Evolutionary conservation across 2,329 filamentous ascomycete species (phyloP), one percentile per base, ranked within the genome.

Genomic region (Neofusicoccum cordaticola): DNA sequence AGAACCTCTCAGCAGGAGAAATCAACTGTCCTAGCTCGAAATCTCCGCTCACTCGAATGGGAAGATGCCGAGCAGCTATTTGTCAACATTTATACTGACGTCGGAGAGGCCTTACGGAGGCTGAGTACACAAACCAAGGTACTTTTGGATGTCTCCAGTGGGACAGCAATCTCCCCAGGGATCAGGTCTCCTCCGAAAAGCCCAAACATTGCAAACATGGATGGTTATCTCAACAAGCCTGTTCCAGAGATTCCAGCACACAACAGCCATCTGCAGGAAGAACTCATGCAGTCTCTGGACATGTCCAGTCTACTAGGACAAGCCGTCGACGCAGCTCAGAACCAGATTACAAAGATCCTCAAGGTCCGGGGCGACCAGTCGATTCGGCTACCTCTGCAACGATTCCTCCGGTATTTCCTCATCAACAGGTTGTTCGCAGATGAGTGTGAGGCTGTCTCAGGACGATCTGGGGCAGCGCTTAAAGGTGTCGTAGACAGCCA

Each of bases 41-140:
- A 98, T 70, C 80, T 99, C 34, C 88, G 94, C 17, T 88, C 91
- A 0, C 81, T 99, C 66, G 93, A 96, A 62, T 82, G 91, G 1
- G 88, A 90, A 64, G 93, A 96, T 77, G 92, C 93, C 0, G 94
- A 98, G 76, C 86, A 88, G 6, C 85, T 98, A 70, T 84, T 98
- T 13, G 82, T 88, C 35, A 91, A 87, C 65, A 90, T 96, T 15
- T 99, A 98, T 72, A 90, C 93, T 17, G 88, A 90, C 39, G 89
- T 97, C 8, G 90, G 94, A 3, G 95, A 99, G 79, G 91, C 91
- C 3, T 76, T 99, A 53, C 85, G 95, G 64, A 86, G 95, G 71
- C 81, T 97, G 7, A 92, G 92, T 17, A 93, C 92, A 0, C 94
- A 98, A 74, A 90, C 95, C 63, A 99, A 99, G 76, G 88, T 98